Evolutionary conservation across 176 grass and related monocot species (phyloP).

Genomic region (Puya raimondii): DNA sequence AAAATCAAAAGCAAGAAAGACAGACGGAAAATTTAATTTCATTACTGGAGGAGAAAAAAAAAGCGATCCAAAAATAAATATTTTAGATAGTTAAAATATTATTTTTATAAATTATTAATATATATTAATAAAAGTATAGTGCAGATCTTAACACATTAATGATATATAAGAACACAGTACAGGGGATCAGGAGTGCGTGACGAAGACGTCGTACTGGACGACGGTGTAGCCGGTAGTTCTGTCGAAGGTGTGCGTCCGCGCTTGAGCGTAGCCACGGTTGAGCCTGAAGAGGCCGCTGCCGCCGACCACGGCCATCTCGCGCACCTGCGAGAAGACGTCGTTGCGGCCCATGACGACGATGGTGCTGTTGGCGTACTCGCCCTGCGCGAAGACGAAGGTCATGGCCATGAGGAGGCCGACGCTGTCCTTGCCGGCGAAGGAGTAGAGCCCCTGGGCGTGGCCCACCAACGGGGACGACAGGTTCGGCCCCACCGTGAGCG

Average conservation of each 20-base stretch:
- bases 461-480: constrained; percentile 29
- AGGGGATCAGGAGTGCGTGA: too few species aligned
- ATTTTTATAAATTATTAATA: too few species aligned
- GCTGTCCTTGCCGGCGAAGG: constrained; percentile 23
- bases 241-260: constrained; percentile 16
- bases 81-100: too few species aligned
- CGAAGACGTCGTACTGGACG: constrained; percentile 37
- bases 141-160: too few species aligned
- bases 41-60: too few species aligned
- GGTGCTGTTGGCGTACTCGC: constrained; percentile 58
- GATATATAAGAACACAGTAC: too few species aligned
- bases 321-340: constrained; percentile 23
- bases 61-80: too few species aligned
- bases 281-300: constrained; percentile 58
- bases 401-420: constrained; percentile 48
- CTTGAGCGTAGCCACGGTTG: constrained; percentile 45
- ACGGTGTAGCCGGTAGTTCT: constrained; percentile 19
- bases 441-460: constrained; percentile 66
- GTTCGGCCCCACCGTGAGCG: constrained; percentile 27
- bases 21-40: too few species aligned
- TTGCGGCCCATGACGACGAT: constrained; percentile 47
- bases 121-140: too few species aligned
- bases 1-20: too few species aligned
- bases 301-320: constrained; percentile 76
- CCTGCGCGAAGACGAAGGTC: constrained; percentile 65